A percentile compares a stretch with the other conserved stretches of the same genome.
Evolutionary conservation across 345 rosid species (phyloP).

Genomic region (Gynandropsis gynandra): DNA sequence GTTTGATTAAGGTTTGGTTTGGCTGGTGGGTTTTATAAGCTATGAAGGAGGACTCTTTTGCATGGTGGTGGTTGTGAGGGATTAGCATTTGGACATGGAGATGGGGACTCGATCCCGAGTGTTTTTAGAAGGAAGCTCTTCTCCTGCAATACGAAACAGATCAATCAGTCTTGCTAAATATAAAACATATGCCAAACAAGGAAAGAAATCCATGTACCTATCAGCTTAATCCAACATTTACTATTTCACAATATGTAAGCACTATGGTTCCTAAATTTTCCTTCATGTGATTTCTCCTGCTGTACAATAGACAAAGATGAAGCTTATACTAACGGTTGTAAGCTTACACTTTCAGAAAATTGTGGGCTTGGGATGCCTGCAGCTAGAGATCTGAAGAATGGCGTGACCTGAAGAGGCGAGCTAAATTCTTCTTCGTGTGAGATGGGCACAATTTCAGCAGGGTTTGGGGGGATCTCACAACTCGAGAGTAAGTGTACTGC

Average conservation of each 20-base stretch:
- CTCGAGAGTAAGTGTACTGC: conserved; percentile 36
- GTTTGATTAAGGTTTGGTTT: conserved; percentile 8
- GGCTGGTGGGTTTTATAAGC: conserved; percentile 40
- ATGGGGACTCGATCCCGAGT: conserved; percentile 83
- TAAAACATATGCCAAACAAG: background rate
- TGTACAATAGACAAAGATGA: no score
- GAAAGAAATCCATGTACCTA: no score
- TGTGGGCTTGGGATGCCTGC: conserved; percentile 95
- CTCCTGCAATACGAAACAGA: conserved; percentile 49
- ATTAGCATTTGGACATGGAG: conserved; percentile 46
- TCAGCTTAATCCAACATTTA: no score
- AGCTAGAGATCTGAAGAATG: conserved; percentile 91
- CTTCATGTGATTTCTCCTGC: no score
- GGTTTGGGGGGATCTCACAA: conserved; percentile 31
- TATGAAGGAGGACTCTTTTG: conserved; percentile 92
- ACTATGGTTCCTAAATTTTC: no score
- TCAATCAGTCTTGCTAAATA: conserved; percentile 19
- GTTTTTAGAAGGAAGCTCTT: conserved; percentile 83
- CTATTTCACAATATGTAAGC: no score
- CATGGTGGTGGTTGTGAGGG: conserved; percentile 76
- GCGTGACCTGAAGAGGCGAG: conserved; percentile 83
- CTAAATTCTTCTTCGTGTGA: conserved; percentile 47
- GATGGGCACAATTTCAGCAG: conserved; percentile 33
- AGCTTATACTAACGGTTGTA: background rate
- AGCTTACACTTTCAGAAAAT: conserved; percentile 95